Evolutionary conservation across 129 eudicot genomes (phyloP).

Genomic region (Lactuca saligna): DNA sequence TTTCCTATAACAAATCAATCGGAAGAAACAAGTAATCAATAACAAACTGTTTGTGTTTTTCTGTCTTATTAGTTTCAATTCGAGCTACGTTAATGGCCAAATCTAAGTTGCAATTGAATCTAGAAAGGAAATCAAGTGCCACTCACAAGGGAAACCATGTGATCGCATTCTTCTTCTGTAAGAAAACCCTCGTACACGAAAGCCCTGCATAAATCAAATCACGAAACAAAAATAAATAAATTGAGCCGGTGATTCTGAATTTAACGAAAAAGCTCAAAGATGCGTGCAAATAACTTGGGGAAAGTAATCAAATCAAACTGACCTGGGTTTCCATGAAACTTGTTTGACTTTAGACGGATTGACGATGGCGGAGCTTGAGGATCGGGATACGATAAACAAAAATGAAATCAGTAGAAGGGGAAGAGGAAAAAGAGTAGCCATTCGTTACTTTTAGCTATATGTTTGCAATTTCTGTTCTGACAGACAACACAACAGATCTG

Average conservation of each 20-base stretch:
- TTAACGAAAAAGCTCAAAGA: conserved; percentile 1
- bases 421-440: conserved; percentile 24
- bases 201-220: conserved; percentile 50
- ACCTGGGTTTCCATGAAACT: conserved; percentile 97
- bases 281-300: conserved; percentile 2
- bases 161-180: conserved; percentile 90
- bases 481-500: conserved; percentile 24
- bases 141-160: conserved; percentile 80
- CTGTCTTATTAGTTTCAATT: neutral
- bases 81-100: neutral
- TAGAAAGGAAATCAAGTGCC: neutral
- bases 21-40: neutral
- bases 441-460: neutral
- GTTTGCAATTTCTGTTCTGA: neutral
- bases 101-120: neutral
- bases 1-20: conserved; percentile 3
- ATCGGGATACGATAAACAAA: conserved; percentile 41
- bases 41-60: neutral
- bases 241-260: neutral
- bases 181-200: conserved; percentile 92
- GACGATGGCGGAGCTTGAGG: conserved; percentile 51
- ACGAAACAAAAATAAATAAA: neutral
- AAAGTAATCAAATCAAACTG: neutral
- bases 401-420: conserved; percentile 40
- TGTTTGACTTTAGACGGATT: conserved; percentile 89